These are phyloP conservation scores for Microcos paniculata DNA, from an alignment of 345 rosid genomes.

Conservation along the genomic window DNA sequence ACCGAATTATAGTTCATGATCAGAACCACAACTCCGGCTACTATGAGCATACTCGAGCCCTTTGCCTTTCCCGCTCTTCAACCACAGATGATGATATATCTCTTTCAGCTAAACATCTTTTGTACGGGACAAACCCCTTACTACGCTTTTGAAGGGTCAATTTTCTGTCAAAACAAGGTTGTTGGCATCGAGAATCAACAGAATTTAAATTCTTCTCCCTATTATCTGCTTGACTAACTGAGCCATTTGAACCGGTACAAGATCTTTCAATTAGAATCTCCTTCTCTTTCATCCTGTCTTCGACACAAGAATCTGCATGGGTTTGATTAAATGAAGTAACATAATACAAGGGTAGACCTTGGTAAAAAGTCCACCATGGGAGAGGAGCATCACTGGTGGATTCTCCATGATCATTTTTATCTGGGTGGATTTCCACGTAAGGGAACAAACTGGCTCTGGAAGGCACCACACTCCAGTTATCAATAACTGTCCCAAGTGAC, in stretches of 20 bases:
- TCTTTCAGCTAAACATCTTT: slow-evolving; percentile 63
- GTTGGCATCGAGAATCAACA: slow-evolving; percentile 31
- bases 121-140: slow-evolving; percentile 65
- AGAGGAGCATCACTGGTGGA: slow-evolving; percentile 15
- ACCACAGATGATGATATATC: slow-evolving; percentile 39
- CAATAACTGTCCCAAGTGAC: slow-evolving; percentile 36
- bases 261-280: slow-evolving; percentile 40
- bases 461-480: background rate
- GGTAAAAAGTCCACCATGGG: slow-evolving; percentile 20
- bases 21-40: background rate
- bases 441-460: slow-evolving; percentile 2
- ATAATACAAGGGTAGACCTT: slow-evolving; percentile 20
- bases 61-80: slow-evolving; percentile 43
- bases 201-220: slow-evolving; percentile 39
- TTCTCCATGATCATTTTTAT: slow-evolving; percentile 11
- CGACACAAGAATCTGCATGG: background rate
- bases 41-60: slow-evolving; percentile 55
- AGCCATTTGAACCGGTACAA: slow-evolving; percentile 40
- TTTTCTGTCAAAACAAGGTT: slow-evolving; percentile 13
- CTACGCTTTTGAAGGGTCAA: background rate
- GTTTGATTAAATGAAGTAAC: slow-evolving; percentile 20
- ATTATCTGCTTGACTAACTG: slow-evolving; percentile 34
- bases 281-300: slow-evolving; percentile 22
- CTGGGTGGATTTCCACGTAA: slow-evolving; percentile 16
- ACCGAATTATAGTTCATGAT: slow-evolving; percentile 9